Evolutionary conservation across 306 rosid genomes (phyloP), one percentile per base, ranked within the genome.

Genomic region (Adenanthera pavonina): DNA sequence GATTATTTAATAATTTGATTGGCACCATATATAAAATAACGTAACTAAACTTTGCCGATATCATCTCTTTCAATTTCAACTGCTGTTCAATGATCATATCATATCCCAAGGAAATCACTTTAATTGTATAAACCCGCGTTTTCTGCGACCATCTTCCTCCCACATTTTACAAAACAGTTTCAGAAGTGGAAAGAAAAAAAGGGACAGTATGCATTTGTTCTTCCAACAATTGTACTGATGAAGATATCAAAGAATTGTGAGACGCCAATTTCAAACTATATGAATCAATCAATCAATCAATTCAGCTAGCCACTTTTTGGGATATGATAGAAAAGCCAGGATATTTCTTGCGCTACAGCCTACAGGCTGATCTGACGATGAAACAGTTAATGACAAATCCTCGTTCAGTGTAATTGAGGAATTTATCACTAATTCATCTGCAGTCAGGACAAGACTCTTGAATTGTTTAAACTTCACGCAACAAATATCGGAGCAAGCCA

Each of bases 321-420:
- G 5, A 43, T 43, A 5, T 43, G 8, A 43, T 43, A 43, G 46
- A 88, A 88, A 87, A 84, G 93, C 82, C 59, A 86, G 91, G 56
- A 71, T 86, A 79, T 86, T 86, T 68, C 74, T 84, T 79, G 89
- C 90, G 1, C 74, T 80, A 11, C 11, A 46, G 51, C 30, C 30
- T 25, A 25, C 30, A 25, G 30, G 51, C 83, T n/a, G 48, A 81
- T 72, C 72, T 88, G 68, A 81, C 86, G 62, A 90, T 81, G 85
- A 85, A 88, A 84, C 86, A 86, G 88, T 67, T 85, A 72, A n/a
- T 80, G 81, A 83, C 84, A 83, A 90, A 83, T 74, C 86, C 87
- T 78, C 87, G 82, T 51, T 83, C 83, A 46, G 14, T 48, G 65
- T 82, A 69, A 72, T 59, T 70, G 74, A 35, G 67, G 76, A 67